Evolutionary conservation across 768 basidiomycete genomes (phyloP).

Genomic region (Russula griseocarnosa): DNA sequence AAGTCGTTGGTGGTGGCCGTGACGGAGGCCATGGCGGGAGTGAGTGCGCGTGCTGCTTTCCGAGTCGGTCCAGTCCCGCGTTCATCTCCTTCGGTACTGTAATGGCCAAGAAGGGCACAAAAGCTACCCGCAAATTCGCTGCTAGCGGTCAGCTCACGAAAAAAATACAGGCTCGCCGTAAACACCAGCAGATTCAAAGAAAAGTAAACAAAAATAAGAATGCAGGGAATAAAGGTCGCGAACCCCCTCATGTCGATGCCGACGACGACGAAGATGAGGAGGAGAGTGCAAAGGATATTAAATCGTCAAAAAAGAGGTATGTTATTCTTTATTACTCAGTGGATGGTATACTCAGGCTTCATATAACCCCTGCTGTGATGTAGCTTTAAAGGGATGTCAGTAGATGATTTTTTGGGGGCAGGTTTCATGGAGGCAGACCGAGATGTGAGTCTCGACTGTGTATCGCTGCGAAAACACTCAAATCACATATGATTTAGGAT

Average conservation of each 20-base stretch:
- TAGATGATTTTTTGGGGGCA: constrained; percentile 72
- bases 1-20: constrained; percentile 59
- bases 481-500: constrained; percentile 28
- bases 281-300: constrained; percentile 31
- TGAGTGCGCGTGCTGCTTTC: background rate
- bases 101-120: constrained; percentile 61
- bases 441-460: constrained; percentile 36
- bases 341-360: background rate
- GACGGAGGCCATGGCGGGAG: constrained; percentile 16
- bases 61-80: background rate
- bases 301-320: constrained; percentile 28
- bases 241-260: constrained; percentile 29
- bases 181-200: constrained; percentile 71
- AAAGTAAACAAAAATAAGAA: constrained; percentile 57
- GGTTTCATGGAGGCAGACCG: constrained; percentile 67
- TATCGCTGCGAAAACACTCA: background rate
- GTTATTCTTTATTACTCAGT: background rate
- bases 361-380: background rate
- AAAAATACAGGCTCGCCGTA: constrained; percentile 77
- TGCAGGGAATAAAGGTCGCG: constrained; percentile 32
- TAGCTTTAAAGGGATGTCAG: constrained; percentile 56
- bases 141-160: constrained; percentile 86
- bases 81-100: background rate
- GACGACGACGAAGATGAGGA: constrained; percentile 30
- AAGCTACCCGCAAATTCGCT: constrained; percentile 84